Base-by-base conservation (phyloP, 2,329 filamentous ascomycete genomes). In the Pyrenochaeta sp. region DNA sequence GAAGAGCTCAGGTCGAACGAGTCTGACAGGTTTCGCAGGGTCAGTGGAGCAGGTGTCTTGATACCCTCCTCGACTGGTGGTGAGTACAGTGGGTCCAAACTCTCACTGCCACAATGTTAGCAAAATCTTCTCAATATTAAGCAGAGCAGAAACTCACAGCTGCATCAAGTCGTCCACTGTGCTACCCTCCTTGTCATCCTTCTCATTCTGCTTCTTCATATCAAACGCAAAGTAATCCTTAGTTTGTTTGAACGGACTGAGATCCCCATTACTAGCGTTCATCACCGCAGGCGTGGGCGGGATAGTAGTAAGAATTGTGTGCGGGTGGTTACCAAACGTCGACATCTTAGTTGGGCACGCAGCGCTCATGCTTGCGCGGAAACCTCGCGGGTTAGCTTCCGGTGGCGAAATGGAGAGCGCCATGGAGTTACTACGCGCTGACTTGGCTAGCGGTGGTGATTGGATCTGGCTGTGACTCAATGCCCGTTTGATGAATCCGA, bases 341-440 rank as follows among this genome's bases (percentile, higher is more conserved):
- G 78, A 72, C 71, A 80, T 74, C 42, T 69, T 74, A 0, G 75
- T 80, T 0, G 79, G 78, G 56, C 73, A 79, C 5, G 78, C 75
- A 34, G 70, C 68, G 42, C 66, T 74, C 59, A 73, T 70, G 54
- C 69, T 74, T 43, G 68, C 59, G 24, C 69, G 57, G 32, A 75
- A 64, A 6, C 68, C 64, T 28, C 63, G 58, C 2, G 73, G 67
- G 43, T 77, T 73, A 3, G 72, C 71, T 30, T 75, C 77, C 5
- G 77, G 73, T 15, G 25, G 32, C 6, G 40, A 40, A 73, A 60
- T 36, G 2, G 52, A 56, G 9, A 67, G 15, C 13, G 77, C 67
- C n/a, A 79, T 48, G 1, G 70, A 66, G 5, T 52, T 58, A 7
- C 61, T 51, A 28, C 66, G 71, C 13, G 57, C 56, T 3, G 44